Conservation (phyloP, 305 asterid species). For the Solanum hybrid region DNA sequence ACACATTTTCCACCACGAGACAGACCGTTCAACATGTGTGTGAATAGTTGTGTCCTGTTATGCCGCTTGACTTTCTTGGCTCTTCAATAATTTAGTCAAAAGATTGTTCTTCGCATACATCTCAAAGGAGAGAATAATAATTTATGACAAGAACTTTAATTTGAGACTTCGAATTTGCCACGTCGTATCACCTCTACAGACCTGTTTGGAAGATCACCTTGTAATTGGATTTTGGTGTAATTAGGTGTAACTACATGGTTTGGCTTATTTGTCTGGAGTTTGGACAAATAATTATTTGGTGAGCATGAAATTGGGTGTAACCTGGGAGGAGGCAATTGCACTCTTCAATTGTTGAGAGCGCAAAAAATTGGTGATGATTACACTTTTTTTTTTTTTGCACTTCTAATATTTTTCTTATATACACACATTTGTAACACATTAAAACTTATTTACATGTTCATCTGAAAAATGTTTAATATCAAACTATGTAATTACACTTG, state of each 20-base stretch:
- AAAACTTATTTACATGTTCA: not conserved
- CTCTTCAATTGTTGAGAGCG: not conserved
- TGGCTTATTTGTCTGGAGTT: not conserved
- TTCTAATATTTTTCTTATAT: not conserved
- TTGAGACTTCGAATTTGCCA: not conserved
- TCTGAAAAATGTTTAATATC: not conserved
- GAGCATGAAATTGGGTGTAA: not conserved
- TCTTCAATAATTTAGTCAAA: not conserved
- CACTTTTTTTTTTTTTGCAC: not conserved
- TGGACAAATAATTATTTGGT: not conserved
- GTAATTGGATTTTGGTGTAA: not conserved
- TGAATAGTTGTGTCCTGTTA: not conserved
- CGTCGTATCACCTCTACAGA: not conserved
- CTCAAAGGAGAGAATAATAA: not conserved
- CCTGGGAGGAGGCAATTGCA: not conserved
- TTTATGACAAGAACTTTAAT: not conserved
- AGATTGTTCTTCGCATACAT: not conserved
- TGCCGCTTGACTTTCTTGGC: not conserved
- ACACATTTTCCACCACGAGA: not conserved
- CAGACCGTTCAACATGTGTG: not conserved
- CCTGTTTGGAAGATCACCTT: not conserved
- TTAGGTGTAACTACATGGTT: not conserved
- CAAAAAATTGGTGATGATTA: not conserved
- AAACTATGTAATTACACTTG: not conserved
- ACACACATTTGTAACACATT: not conserved